phyloP scores from a whole-genome alignment of 2,329 filamentous ascomycete species.

The Aspergillus transmontanensis region DNA sequence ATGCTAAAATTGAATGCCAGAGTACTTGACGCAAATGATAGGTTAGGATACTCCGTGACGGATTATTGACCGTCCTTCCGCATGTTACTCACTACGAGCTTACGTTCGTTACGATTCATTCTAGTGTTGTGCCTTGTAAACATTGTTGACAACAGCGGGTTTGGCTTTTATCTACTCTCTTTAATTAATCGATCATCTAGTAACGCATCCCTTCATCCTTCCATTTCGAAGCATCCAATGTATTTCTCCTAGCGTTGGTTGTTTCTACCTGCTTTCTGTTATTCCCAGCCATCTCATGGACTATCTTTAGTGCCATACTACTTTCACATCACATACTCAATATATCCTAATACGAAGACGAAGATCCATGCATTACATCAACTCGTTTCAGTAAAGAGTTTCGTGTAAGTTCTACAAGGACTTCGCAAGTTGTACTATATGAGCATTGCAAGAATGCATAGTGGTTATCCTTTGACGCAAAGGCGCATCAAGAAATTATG shows the following conservation, averaged over 20 bases:
- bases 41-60: constrained; percentile 37
- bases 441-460: not conserved
- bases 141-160: not conserved
- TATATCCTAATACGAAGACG: not conserved
- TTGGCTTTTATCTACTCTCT: not conserved
- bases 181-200: not conserved
- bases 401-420: not conserved
- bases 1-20: constrained; percentile 28
- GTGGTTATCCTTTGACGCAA: not conserved
- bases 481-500: not conserved
- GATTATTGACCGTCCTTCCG: constrained; percentile 34
- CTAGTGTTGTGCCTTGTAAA: not conserved
- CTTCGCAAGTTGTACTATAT: not conserved
- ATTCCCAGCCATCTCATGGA: not conserved
- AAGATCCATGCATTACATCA: not conserved
- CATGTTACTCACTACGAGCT: constrained; percentile 1
- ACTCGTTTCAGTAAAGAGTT: not conserved
- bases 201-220: not conserved
- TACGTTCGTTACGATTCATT: constrained; percentile 10
- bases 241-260: not conserved
- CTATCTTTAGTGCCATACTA: not conserved
- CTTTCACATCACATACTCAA: not conserved
- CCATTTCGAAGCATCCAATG: not conserved
- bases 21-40: constrained; percentile 49
- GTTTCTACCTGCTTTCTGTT: not conserved